Evolutionary conservation across 208 protist species (phyloP), one percentile per base, ranked within the genome.

Genomic region (Endotrypanum monterogeii): DNA sequence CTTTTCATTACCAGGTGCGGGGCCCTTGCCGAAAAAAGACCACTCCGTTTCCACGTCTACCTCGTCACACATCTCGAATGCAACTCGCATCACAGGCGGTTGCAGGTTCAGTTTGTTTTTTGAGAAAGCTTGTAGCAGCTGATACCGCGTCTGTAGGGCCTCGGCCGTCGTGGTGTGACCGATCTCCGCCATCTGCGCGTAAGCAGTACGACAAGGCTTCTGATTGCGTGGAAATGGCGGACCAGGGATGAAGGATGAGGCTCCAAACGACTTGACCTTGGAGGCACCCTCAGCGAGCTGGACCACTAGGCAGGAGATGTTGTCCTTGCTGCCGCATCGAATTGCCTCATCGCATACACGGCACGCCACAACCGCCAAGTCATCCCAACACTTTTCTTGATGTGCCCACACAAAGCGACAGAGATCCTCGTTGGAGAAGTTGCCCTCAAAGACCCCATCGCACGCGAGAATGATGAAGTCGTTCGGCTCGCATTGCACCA

Each of bases 401-500:
- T 94, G 83, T 52, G 83, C 83, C 61, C 84, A 61, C 44, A 96
- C 92, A 70, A 97, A 96, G 20, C 60, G 50, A 25, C 78, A 81
- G n/a, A 98, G 92, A 67, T 97, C 86, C 48, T 90, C 87, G 80
- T 95, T 96, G 35, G 83, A 86, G 82, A 98, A 97, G 71, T 83
- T 89, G 30, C 90, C 89, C 82, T 98, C 92, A 67, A 97, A 98
- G 62, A 98, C 92, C 58, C 94, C 94, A 70, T 98, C 94, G 79
- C 94, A 98, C 54, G 84, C 83, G 73, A 98, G 82, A 46, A 98
- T 89, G 65, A 97, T 83, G 35, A 96, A 68, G 73, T 98, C 94
- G 60, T 90, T 89, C 46, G 78, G 71, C 72, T 92, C 56, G 75
- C 89, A 93, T 32, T 76, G 57, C 41, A 93, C 72, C 35, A 85